Conservation (phyloP, 2,329 filamentous ascomycete species). For the Diaporthe capsici region DNA sequence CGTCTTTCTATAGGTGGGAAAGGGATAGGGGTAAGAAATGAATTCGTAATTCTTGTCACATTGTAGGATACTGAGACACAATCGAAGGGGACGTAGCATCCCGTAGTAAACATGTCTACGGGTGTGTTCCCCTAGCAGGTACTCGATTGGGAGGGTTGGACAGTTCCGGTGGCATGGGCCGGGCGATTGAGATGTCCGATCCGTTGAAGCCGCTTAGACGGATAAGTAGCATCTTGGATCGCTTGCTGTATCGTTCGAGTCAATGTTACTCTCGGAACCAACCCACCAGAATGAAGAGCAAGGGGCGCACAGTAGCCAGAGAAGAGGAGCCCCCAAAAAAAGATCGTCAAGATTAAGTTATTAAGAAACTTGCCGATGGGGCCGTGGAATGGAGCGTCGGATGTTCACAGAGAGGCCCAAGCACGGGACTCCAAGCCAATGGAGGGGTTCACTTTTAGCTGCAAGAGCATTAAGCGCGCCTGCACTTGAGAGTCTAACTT, state of each 20-base stretch:
- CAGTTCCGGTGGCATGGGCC: background rate
- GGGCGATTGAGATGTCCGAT: background rate
- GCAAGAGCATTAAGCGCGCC: slow-evolving; percentile 23
- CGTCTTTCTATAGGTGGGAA: background rate
- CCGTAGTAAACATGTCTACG: background rate
- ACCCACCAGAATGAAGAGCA: background rate
- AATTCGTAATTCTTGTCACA: background rate
- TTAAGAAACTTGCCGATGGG: slow-evolving; percentile 29
- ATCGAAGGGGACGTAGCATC: background rate
- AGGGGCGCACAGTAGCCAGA: background rate
- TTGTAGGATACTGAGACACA: background rate
- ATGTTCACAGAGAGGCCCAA: slow-evolving; percentile 2
- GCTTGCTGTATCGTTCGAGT: slow-evolving; percentile 3
- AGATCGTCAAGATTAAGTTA: slow-evolving; percentile 26
- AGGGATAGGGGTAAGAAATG: background rate
- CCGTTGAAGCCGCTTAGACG: background rate
- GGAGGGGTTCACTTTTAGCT: slow-evolving; percentile 5
- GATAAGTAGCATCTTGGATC: background rate
- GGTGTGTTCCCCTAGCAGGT: background rate
- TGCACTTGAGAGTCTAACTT: background rate
- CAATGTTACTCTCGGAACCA: background rate
- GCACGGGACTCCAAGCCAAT: slow-evolving; percentile 4
- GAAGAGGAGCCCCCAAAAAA: background rate
- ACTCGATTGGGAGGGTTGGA: background rate
- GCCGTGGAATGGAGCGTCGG: slow-evolving; percentile 28